phyloP scores from a whole-genome alignment of 2,329 filamentous ascomycete genomes.

The Alternaria sp. region DNA sequence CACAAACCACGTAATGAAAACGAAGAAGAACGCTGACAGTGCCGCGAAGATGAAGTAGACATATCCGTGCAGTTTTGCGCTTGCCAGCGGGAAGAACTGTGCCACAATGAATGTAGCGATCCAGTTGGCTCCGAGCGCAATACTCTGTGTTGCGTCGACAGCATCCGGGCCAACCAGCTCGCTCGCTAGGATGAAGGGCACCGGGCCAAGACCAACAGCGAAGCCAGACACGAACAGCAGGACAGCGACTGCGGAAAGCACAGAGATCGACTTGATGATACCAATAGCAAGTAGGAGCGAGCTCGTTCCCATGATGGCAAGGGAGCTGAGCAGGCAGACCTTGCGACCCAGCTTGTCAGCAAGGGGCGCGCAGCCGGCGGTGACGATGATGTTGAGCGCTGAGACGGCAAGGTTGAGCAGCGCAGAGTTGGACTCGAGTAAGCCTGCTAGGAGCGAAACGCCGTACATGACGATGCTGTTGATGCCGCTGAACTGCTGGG shows the following conservation, averaged over 20 bases:
- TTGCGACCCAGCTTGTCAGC: conserved; percentile 90
- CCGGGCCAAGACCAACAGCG: conserved; percentile 86
- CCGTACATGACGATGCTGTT: conserved; percentile 99
- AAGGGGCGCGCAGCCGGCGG: conserved; percentile 79
- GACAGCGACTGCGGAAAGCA: conserved; percentile 80
- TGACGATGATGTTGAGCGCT: conserved; percentile 82
- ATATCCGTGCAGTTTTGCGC: conserved; percentile 78
- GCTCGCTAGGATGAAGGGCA: conserved; percentile 91
- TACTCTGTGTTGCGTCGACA: conserved; percentile 88
- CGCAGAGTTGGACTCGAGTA: conserved; percentile 81
- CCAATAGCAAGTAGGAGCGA: conserved; percentile 80
- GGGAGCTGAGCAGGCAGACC: conserved; percentile 79
- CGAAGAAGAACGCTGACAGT: conserved; percentile 70
- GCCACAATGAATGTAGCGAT: conserved; percentile 89
- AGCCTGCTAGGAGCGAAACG: conserved; percentile 80
- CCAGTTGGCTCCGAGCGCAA: conserved; percentile 87
- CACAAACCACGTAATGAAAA: conserved; percentile 76
- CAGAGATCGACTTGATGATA: conserved; percentile 74
- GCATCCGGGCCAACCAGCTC: conserved; percentile 91
- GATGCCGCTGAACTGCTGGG: conserved; percentile 89
- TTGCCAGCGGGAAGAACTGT: conserved; percentile 91
- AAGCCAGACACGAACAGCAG: conserved; percentile 89
- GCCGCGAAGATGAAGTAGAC: conserved; percentile 92
- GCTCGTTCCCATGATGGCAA: conserved; percentile 81
- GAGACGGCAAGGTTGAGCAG: conserved; percentile 88